Evolutionary conservation across 2,329 filamentous ascomycete species (phyloP).

Genomic region (Sporothrix pseudoabietina): DNA sequence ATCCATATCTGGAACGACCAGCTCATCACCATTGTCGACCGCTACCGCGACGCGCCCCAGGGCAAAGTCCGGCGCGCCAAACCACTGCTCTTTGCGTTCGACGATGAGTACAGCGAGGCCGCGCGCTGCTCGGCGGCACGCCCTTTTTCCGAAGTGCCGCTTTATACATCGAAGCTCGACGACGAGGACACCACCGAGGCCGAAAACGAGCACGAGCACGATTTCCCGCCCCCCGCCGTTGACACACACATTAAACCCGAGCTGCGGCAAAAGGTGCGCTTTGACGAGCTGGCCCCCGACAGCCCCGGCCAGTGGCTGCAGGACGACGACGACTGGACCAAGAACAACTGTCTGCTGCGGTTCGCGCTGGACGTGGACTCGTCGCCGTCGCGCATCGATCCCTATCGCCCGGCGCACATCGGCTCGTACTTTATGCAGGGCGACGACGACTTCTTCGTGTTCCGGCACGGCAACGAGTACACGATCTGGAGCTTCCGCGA

Average conservation of each 20-base stretch:
- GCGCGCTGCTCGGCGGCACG: not conserved
- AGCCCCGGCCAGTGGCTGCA: slow-evolving; percentile 29
- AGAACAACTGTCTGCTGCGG: slow-evolving; percentile 29
- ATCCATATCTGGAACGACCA: slow-evolving; percentile 35
- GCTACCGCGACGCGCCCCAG: slow-evolving; percentile 25
- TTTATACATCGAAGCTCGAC: slow-evolving; percentile 23
- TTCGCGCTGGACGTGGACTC: slow-evolving; percentile 34
- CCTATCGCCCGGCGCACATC: slow-evolving; percentile 26
- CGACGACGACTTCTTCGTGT: slow-evolving; percentile 35
- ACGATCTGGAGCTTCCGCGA: slow-evolving; percentile 34
- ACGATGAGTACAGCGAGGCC: slow-evolving; percentile 29
- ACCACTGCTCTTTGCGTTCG: slow-evolving; percentile 33
- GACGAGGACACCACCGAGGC: not conserved
- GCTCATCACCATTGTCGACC: slow-evolving; percentile 32
- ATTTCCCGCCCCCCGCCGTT: not conserved
- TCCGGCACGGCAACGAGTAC: slow-evolving; percentile 29
- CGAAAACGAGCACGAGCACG: not conserved
- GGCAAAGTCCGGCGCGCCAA: slow-evolving; percentile 28
- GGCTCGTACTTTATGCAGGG: slow-evolving; percentile 29
- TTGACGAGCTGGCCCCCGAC: slow-evolving; percentile 26
- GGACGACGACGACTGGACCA: slow-evolving; percentile 32
- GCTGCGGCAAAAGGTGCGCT: slow-evolving; percentile 6
- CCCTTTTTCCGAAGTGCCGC: slow-evolving; percentile 32
- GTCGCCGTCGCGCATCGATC: not conserved
- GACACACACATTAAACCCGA: slow-evolving; percentile 10